Evolutionary conservation across 306 rosid species (phyloP).

Genomic region (Castanea crenata): DNA sequence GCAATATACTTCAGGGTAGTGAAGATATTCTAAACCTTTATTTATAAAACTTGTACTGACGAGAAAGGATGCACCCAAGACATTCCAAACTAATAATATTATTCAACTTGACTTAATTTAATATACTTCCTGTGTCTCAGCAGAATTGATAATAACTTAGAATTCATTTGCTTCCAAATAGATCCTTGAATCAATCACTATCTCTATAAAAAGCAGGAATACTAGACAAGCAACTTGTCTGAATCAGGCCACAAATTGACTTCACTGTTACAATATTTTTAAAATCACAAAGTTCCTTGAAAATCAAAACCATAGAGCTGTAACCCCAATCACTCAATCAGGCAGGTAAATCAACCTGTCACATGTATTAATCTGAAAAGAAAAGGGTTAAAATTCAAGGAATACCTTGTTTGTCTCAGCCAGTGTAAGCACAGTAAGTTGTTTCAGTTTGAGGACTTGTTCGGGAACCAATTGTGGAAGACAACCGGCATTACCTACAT

Average conservation of each 20-base stretch:
- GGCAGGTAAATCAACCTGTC: slow-evolving; percentile 9
- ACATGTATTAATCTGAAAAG: not conserved
- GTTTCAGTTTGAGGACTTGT: slow-evolving; percentile 85
- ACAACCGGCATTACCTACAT: slow-evolving; percentile 56
- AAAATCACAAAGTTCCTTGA: not conserved
- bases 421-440: slow-evolving; percentile 97
- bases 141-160: not conserved
- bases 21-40: not conserved
- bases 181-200: not conserved
- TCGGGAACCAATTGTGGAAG: slow-evolving; percentile 69
- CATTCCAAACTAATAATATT: too few relatives aligned
- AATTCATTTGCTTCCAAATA: not conserved
- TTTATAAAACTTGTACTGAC: too few relatives aligned
- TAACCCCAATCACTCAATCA: slow-evolving; percentile 7
- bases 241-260: not conserved
- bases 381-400: slow-evolving; percentile 2
- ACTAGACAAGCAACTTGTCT: not conserved
- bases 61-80: too few relatives aligned
- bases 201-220: not conserved
- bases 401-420: slow-evolving; percentile 83
- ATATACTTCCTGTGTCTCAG: not conserved
- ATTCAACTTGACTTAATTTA: too few relatives aligned
- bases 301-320: not conserved
- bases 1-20: not conserved
- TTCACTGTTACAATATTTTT: not conserved